Percentiles rank a stretch among this genome's conserved stretches.
These are phyloP conservation scores for Fraxinus velutina DNA, from an alignment of 305 asterid genomes.

Conservation along the genomic window DNA sequence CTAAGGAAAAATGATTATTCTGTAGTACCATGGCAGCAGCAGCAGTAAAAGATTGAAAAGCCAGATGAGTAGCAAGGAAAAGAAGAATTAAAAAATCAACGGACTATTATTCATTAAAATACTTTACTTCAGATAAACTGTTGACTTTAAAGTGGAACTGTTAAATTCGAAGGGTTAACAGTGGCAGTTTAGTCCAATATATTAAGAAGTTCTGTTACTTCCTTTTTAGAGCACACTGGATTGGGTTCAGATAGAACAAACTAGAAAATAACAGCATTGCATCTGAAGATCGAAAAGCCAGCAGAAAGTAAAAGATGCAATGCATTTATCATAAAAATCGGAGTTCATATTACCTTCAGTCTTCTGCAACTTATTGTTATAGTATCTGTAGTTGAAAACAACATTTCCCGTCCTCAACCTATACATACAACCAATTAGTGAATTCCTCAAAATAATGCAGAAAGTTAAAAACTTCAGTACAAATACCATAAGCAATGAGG, in stretches of 20 bases:
- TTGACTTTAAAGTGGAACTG: not conserved
- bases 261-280: constrained; percentile 14
- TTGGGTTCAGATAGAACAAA: constrained; percentile 18
- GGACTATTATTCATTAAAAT: not conserved
- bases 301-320: not conserved
- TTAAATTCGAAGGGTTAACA: not conserved
- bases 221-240: constrained; percentile 6
- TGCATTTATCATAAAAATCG: not conserved
- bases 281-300: constrained; percentile 15
- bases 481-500: constrained; percentile 15
- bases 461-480: constrained; percentile 2
- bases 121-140: not conserved
- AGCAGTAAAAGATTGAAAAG: not conserved
- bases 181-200: not conserved
- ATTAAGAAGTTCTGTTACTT: not conserved
- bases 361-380: constrained; percentile 81
- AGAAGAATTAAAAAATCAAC: not conserved
- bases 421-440: constrained; percentile 27
- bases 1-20: not conserved
- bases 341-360: constrained; percentile 72
- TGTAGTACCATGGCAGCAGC: not conserved
- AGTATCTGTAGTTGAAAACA: constrained; percentile 89
- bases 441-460: constrained; percentile 13
- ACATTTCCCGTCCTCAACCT: constrained; percentile 99
- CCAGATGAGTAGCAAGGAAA: not conserved